Evolutionary conservation across 2,329 filamentous ascomycete genomes (phyloP).

Genomic region (Fusarium luffae): DNA sequence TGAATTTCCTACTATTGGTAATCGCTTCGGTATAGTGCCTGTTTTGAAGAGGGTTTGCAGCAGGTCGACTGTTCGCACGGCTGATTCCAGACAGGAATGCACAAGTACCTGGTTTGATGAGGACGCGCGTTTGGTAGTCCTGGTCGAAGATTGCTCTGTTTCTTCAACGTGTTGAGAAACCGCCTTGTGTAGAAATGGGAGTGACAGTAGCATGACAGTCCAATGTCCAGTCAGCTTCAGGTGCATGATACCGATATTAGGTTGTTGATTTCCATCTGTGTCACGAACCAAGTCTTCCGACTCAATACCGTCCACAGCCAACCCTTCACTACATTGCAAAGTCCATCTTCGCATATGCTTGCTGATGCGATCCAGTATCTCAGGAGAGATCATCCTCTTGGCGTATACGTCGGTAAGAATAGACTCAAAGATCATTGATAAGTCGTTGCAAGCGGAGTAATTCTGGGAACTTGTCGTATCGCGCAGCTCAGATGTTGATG

Average conservation of each 20-base stretch:
- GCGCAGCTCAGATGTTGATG: slow-evolving; percentile 48
- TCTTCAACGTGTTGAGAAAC: slow-evolving; percentile 41
- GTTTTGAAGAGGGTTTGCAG: slow-evolving; percentile 51
- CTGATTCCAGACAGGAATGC: slow-evolving; percentile 51
- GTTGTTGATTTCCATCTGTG: slow-evolving; percentile 34
- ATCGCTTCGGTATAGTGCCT: slow-evolving; percentile 52
- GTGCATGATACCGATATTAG: slow-evolving; percentile 44
- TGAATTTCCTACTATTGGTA: slow-evolving; percentile 59
- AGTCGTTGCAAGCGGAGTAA: slow-evolving; percentile 47
- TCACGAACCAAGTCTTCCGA: slow-evolving; percentile 33
- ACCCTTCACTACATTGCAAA: slow-evolving; percentile 31
- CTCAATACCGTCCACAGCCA: slow-evolving; percentile 36
- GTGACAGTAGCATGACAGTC: slow-evolving; percentile 53
- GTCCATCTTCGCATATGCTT: slow-evolving; percentile 42
- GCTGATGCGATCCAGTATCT: slow-evolving; percentile 44
- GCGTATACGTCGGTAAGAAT: slow-evolving; percentile 52
- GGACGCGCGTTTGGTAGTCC: slow-evolving; percentile 8
- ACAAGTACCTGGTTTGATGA: slow-evolving; percentile 44
- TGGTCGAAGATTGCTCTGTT: slow-evolving; percentile 11
- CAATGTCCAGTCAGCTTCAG: slow-evolving; percentile 54
- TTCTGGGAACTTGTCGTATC: slow-evolving; percentile 40
- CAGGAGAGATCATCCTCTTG: slow-evolving; percentile 46
- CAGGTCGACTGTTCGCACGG: slow-evolving; percentile 52
- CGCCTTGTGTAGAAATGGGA: slow-evolving; percentile 51
- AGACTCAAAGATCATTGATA: slow-evolving; percentile 52